Conservation (phyloP, 1,139 yeast species). For the Martiniozyma asiatica region DNA sequence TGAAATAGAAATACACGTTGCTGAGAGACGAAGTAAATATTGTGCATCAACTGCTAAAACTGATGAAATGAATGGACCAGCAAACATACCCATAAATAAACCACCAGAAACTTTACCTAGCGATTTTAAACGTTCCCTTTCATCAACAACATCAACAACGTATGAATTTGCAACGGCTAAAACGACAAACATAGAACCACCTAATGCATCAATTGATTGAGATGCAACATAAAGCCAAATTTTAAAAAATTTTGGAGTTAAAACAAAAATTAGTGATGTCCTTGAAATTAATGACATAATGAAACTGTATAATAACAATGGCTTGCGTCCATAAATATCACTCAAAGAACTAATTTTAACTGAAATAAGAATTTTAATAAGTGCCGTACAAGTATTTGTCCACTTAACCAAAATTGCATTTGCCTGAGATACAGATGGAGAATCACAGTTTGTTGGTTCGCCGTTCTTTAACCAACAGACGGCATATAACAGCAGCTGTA, state of each 20-base stretch:
- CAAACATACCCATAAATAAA: slow-evolving; percentile 46
- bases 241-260: slow-evolving; percentile 24
- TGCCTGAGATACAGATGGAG: slow-evolving; percentile 15
- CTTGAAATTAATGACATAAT: slow-evolving; percentile 22
- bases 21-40: slow-evolving; percentile 17
- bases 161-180: slow-evolving; percentile 48
- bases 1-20: slow-evolving; percentile 7
- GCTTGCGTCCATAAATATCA: slow-evolving; percentile 52
- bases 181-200: slow-evolving; percentile 45
- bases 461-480: slow-evolving; percentile 13
- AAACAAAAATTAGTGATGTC: slow-evolving; percentile 22
- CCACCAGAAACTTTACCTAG: slow-evolving; percentile 49
- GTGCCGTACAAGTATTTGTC: slow-evolving; percentile 13
- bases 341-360: slow-evolving; percentile 48
- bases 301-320: slow-evolving; percentile 28
- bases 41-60: slow-evolving; percentile 13
- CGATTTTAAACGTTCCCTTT: slow-evolving; percentile 39
- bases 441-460: slow-evolving; percentile 9
- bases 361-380: slow-evolving; percentile 26
- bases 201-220: slow-evolving; percentile 32
- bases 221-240: slow-evolving; percentile 26
- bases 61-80: slow-evolving; percentile 56
- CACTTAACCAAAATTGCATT: slow-evolving; percentile 17
- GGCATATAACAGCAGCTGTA: slow-evolving; percentile 14
- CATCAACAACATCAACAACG: slow-evolving; percentile 51